Percentiles rank a stretch among this genome's conserved stretches.
phyloP scores from a whole-genome alignment of 179 eudicot species.

The Sideroxylon spinosum region DNA sequence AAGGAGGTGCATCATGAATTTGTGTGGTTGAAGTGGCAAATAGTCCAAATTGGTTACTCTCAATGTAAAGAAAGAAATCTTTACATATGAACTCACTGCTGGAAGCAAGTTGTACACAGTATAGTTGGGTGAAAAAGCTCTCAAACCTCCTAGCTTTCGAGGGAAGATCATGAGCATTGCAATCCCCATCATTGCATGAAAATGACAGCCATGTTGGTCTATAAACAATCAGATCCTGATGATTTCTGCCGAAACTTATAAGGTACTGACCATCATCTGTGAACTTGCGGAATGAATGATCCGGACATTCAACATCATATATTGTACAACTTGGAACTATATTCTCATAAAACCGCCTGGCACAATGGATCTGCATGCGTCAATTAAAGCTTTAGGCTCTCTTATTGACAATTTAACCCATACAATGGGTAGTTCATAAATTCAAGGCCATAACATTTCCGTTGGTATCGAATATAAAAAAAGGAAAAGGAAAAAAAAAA shows the following conservation, averaged over 20 bases:
- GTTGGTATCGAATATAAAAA: not conserved
- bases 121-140: conserved; percentile 77
- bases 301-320: conserved; percentile 85
- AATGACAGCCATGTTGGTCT: conserved; percentile 80
- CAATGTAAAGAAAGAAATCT: conserved; percentile 88
- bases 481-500: no score
- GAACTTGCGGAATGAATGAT: conserved; percentile 83
- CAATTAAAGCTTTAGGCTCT: conserved; percentile 14
- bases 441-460: not conserved
- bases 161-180: conserved; percentile 62
- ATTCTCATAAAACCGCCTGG: conserved; percentile 85
- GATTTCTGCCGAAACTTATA: conserved; percentile 78
- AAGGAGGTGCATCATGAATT: conserved; percentile 74
- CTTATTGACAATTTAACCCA: not conserved
- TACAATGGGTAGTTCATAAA: not conserved
- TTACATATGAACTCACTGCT: conserved; percentile 80
- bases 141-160: conserved; percentile 63
- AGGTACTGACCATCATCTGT: conserved; percentile 92
- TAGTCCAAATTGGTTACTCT: conserved; percentile 67
- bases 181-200: conserved; percentile 65
- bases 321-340: conserved; percentile 80
- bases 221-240: conserved; percentile 80
- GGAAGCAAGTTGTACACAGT: conserved; percentile 65
- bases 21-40: conserved; percentile 96
- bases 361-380: conserved; percentile 53